phyloP scores from a whole-genome alignment of 2,329 filamentous ascomycete species.

The Neofusicoccum cordaticola region DNA sequence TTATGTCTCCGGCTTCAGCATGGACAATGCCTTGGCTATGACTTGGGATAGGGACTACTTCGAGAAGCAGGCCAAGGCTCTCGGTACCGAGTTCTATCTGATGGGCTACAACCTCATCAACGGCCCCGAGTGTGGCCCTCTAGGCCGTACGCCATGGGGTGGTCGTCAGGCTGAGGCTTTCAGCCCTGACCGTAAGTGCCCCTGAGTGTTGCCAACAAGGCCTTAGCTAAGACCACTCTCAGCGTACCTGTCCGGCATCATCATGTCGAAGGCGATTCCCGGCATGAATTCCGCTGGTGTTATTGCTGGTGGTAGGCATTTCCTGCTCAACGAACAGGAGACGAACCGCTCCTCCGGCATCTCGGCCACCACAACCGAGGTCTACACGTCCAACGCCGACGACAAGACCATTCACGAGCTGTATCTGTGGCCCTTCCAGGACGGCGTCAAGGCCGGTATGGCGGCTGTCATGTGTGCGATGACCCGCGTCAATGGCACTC shows the following conservation, averaged over 20 bases:
- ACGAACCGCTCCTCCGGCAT: constrained; percentile 18
- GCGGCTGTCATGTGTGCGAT: constrained; percentile 33
- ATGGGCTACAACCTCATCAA: constrained; percentile 25
- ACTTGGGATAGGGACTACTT: constrained; percentile 23
- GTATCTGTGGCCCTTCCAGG: constrained; percentile 31
- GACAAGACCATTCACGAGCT: constrained; percentile 30
- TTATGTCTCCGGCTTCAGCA: constrained; percentile 24
- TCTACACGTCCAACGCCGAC: constrained; percentile 22
- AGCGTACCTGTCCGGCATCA: constrained; percentile 1
- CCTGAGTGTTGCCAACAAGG: not conserved
- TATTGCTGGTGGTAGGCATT: constrained; percentile 22
- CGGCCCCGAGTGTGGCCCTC: constrained; percentile 17
- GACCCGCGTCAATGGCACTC: constrained; percentile 44
- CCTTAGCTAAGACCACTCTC: too few species aligned
- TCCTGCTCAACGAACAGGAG: constrained; percentile 33
- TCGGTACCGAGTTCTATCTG: constrained; percentile 22
- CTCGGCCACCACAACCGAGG: not conserved
- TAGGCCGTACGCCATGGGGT: constrained; percentile 8
- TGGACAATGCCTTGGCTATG: constrained; percentile 25
- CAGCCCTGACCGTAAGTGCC: constrained; percentile 6
- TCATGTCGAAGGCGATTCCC: not conserved
- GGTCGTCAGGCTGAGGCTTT: constrained; percentile 8
- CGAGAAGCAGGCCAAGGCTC: constrained; percentile 21
- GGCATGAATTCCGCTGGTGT: constrained; percentile 9
- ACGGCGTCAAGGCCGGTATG: constrained; percentile 29